Percentiles rank a stretch among this genome's conserved stretches.
phyloP scores from a whole-genome alignment of 1,284 basidiomycete species.

The Polyporus tsugae region DNA sequence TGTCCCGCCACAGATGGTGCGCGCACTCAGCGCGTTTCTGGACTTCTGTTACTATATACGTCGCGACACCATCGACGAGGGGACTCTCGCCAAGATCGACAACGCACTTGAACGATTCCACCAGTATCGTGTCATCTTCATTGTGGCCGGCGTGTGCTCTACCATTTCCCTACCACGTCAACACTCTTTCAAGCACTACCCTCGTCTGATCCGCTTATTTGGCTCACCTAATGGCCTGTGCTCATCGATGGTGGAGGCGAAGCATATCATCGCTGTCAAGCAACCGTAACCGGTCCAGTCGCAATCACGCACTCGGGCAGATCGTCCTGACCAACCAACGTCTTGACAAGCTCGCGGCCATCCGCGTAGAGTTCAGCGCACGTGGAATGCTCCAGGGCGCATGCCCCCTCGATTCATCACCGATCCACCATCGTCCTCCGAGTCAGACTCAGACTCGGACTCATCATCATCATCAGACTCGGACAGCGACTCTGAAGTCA shows the following conservation, averaged over 20 bases:
- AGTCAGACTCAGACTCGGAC: neutral
- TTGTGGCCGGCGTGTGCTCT: neutral
- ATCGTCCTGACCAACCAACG: neutral
- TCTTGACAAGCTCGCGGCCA: neutral
- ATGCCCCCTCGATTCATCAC: neutral
- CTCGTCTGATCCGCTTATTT: neutral
- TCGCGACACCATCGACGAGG: neutral
- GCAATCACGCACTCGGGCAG: neutral
- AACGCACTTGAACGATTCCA: neutral
- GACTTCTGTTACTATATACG: neutral
- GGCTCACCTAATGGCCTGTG: neutral
- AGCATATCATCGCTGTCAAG: neutral
- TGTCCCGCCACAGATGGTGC: neutral
- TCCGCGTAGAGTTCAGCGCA: neutral
- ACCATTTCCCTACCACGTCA: neutral
- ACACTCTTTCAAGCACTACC: neutral
- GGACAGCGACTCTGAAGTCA: no score
- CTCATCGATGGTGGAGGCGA: neutral
- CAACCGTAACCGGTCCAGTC: neutral
- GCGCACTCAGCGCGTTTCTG: neutral
- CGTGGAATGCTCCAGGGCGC: neutral
- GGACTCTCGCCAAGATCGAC: neutral
- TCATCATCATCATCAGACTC: neutral
- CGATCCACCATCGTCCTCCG: neutral
- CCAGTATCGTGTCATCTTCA: neutral